Conservation (phyloP, 306 rosid species). For the Vicia sativa region DNA sequence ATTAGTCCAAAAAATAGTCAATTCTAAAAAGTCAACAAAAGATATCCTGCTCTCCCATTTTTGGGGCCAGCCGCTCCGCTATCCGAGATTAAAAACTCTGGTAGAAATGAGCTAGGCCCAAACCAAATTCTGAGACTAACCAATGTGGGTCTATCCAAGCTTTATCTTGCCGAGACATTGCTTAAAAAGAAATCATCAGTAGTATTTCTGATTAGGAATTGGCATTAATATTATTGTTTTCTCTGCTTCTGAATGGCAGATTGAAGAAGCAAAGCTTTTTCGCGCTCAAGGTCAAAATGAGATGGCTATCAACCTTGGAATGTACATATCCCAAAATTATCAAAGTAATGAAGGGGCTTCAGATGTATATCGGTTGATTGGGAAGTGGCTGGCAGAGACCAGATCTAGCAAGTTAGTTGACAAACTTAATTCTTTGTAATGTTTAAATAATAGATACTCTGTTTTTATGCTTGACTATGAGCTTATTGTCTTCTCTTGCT, state of each 20-base stretch:
- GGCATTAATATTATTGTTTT: neutral
- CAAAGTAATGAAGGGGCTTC: conserved; percentile 69
- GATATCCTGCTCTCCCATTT: too few relatives aligned
- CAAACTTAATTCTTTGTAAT: conserved; percentile 25
- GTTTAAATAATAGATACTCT: conserved; percentile 2
- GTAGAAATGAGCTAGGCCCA: too few relatives aligned
- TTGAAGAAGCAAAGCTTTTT: conserved; percentile 96
- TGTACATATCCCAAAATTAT: conserved; percentile 60
- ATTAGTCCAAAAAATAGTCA: too few relatives aligned
- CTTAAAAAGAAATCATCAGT: conserved; percentile 23
- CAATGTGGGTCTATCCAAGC: too few relatives aligned
- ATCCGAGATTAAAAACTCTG: too few relatives aligned
- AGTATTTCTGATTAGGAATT: neutral
- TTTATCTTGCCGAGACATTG: conserved; percentile 11
- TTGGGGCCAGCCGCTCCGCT: too few relatives aligned
- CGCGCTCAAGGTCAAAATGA: conserved; percentile 89
- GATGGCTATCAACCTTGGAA: conserved; percentile 92
- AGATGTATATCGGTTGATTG: conserved; percentile 82
- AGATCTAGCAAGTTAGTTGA: conserved; percentile 87
- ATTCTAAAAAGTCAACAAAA: too few relatives aligned
- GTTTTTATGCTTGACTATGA: conserved; percentile 16
- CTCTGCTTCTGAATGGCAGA: conserved; percentile 55
- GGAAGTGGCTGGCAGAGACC: conserved; percentile 98
- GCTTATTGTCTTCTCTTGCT: conserved; percentile 20
- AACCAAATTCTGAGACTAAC: too few relatives aligned